phyloP scores from a whole-genome alignment of 441 rosid species.

The Raphanus hybrid region DNA sequence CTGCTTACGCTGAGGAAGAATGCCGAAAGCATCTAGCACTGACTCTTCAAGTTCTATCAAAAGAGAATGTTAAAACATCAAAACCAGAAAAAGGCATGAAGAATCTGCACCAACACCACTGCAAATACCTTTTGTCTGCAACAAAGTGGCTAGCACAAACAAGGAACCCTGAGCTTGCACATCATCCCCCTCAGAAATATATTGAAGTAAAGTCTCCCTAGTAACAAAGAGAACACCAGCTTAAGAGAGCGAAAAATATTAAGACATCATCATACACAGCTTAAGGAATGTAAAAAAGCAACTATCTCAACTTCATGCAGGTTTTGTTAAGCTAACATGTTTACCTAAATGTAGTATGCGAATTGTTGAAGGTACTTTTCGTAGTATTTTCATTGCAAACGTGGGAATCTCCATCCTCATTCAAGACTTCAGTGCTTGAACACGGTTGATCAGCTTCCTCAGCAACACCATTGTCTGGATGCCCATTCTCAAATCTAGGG shows the following conservation, averaged over 20 bases:
- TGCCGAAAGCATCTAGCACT: constrained; percentile 97
- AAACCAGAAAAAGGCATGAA: constrained; percentile 16
- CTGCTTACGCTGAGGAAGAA: constrained; percentile 97
- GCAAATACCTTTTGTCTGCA: constrained; percentile 93
- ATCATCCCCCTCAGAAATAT: constrained; percentile 72
- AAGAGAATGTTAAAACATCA: constrained; percentile 42
- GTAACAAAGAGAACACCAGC: constrained; percentile 20
- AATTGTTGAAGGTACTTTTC: constrained; percentile 43
- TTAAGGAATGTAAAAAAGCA: constrained; percentile 3
- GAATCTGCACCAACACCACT: constrained; percentile 16
- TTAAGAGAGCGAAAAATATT: neutral
- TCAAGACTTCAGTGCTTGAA: constrained; percentile 46
- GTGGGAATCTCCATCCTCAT: constrained; percentile 48
- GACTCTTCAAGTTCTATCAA: constrained; percentile 90
- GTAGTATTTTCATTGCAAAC: constrained; percentile 49
- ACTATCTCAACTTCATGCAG: constrained; percentile 1
- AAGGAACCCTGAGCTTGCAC: constrained; percentile 85
- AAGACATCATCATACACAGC: neutral
- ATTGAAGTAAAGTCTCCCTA: constrained; percentile 86
- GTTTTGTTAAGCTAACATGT: constrained; percentile 19
- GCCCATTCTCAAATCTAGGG: constrained; percentile 46
- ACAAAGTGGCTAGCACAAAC: constrained; percentile 85
- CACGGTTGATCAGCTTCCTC: constrained; percentile 46
- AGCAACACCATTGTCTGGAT: constrained; percentile 45
- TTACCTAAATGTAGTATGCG: constrained; percentile 72